Evolutionary conservation across 1,139 yeast species (phyloP), one percentile per base, ranked within the genome.

Genomic region (Diutina catenulata): DNA sequence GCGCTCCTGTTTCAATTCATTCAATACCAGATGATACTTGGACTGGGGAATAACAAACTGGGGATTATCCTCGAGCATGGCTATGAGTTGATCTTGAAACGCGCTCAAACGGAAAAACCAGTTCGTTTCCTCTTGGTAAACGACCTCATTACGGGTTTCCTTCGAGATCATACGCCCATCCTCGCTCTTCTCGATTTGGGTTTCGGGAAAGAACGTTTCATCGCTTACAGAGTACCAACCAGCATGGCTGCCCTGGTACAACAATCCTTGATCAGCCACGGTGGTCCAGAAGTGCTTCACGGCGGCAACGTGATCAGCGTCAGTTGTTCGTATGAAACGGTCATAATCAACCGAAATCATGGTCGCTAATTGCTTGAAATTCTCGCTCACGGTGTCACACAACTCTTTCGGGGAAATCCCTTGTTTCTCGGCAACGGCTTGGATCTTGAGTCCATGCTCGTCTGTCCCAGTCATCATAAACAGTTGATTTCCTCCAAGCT

Each of bases 151-250:
- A 5, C 80, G 75, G 0, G 95, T 75, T 50, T 88, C 97, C 36
- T 68, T 73, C 5, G 95, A 77, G 14, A 76, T 61, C 7, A 48
- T 48, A 1, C 59, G 48, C 11, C 33, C 33, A 11, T 29, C n/a
- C 5, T 13, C 6, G 3, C 19, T n/a, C 44, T 72, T 68, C 36
- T 70, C 73, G 28, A 84, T 74, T 55, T 86, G 94, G 3, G 74
- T 60, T 43, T 80, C 94, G 0, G 98, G 87, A 49, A 84, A 88
- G 51, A 91, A 91, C 0, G 97, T 81, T 57, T 91, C 99, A 52
- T 93, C 98, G 38, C 94, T 80, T 5, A 88, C 66, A 8, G 94
- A 84, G 53, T 93, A 91, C 97, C 97, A 91, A 1, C 99, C 99
- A 38, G 74, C 59, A 55, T 91, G 98, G 21, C 70, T 60, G 3